Evolutionary conservation across 1,284 basidiomycete species (phyloP).

Genomic region (Cutaneotrichosporon cyanovorans): DNA sequence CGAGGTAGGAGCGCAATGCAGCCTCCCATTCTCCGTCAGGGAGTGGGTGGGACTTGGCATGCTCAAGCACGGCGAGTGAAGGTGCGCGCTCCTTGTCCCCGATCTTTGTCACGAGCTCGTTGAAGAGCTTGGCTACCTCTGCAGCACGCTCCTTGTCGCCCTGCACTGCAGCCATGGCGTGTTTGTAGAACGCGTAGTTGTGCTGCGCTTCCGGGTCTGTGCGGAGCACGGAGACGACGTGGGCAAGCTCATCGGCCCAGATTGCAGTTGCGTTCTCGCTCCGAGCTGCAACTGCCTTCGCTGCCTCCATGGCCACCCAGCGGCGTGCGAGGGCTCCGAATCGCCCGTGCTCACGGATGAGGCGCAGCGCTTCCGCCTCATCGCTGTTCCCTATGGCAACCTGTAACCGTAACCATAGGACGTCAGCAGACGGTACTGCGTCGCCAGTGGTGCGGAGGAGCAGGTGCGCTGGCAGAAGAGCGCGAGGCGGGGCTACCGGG

Average conservation of each 20-base stretch:
- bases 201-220: conserved; percentile 23
- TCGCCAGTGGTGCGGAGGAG: conserved; percentile 21
- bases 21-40: conserved; percentile 19
- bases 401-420: conserved; percentile 36
- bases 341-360: conserved; percentile 17
- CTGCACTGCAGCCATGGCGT: conserved; percentile 16
- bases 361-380: conserved; percentile 15
- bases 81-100: conserved; percentile 32
- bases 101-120: conserved; percentile 16
- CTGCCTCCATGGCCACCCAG: conserved; percentile 28
- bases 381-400: conserved; percentile 27
- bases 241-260: conserved; percentile 26
- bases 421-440: conserved; percentile 21
- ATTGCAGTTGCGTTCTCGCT: conserved; percentile 8
- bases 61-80: conserved; percentile 24
- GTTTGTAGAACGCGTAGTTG: conserved; percentile 38
- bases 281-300: conserved; percentile 15
- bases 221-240: conserved; percentile 15
- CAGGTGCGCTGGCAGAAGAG: conserved; percentile 23
- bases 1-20: conserved; percentile 28
- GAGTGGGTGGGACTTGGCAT: conserved; percentile 1
- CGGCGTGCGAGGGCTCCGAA: conserved; percentile 24
- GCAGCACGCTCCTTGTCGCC: background rate
- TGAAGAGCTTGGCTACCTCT: conserved; percentile 7
- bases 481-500: conserved; percentile 13